Evolutionary conservation across 345 rosid species (phyloP).

Genomic region (Balakata baccata): DNA sequence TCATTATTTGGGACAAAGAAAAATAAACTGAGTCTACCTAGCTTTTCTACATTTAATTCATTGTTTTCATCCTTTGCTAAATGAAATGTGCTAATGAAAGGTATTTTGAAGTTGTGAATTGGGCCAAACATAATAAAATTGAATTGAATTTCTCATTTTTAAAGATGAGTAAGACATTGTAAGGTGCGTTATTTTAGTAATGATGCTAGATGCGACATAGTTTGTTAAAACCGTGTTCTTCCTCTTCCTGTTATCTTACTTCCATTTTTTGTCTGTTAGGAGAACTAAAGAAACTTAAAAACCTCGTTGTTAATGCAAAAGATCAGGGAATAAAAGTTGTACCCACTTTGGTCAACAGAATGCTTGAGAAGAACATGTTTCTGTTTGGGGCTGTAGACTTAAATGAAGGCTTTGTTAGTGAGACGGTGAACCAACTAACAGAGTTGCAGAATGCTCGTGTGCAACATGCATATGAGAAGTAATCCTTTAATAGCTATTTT

Average conservation of each 20-base stretch:
- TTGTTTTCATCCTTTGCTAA: neutral
- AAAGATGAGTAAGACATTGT: neutral
- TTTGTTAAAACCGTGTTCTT: neutral
- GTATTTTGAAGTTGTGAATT: neutral
- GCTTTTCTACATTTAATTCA: neutral
- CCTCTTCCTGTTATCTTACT: neutral
- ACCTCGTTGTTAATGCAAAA: conserved; percentile 57
- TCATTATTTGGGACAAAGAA: neutral
- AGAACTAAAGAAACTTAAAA: conserved; percentile 64
- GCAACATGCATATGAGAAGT: conserved; percentile 60
- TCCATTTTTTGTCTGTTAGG: conserved; percentile 38
- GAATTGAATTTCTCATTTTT: neutral
- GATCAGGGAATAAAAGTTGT: conserved; percentile 44
- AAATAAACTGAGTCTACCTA: neutral
- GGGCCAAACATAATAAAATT: neutral
- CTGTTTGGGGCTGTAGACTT: conserved; percentile 68
- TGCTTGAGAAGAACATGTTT: conserved; percentile 64
- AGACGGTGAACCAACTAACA: conserved; percentile 43
- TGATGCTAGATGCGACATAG: neutral
- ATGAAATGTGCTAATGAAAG: neutral
- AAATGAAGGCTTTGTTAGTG: conserved; percentile 40
- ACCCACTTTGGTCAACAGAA: conserved; percentile 49
- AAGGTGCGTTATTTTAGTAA: neutral
- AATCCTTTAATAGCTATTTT: conserved; percentile 15
- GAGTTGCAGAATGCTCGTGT: conserved; percentile 60